These are phyloP conservation scores for Corinectria fuckeliana DNA, from an alignment of 2,329 filamentous ascomycete genomes.

Conservation along the genomic window DNA sequence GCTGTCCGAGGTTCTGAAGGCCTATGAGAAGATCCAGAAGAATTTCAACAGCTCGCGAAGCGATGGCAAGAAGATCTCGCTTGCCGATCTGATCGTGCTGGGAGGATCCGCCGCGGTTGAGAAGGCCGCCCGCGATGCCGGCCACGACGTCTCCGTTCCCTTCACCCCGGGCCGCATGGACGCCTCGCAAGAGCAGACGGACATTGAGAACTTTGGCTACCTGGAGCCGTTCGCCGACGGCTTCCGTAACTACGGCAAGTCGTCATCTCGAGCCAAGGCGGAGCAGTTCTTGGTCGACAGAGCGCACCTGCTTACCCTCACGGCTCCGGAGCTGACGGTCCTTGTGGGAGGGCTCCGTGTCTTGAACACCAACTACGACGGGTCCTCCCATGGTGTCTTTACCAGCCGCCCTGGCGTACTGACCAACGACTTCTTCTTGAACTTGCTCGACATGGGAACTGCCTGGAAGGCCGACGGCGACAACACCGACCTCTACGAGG, in stretches of 20 bases:
- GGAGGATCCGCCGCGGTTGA: constrained; percentile 73
- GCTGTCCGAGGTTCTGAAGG: constrained; percentile 65
- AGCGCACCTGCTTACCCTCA: constrained; percentile 73
- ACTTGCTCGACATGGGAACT: constrained; percentile 73
- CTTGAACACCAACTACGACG: constrained; percentile 74
- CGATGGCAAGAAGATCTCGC: constrained; percentile 71
- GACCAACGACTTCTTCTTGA: constrained; percentile 83
- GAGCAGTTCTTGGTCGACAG: constrained; percentile 76
- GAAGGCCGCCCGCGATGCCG: constrained; percentile 67
- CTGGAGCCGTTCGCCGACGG: constrained; percentile 74
- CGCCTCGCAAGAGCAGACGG: constrained; percentile 75
- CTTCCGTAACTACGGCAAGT: constrained; percentile 80
- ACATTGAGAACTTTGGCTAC: constrained; percentile 66
- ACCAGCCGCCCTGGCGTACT: constrained; percentile 72
- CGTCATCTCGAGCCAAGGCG: constrained; percentile 63
- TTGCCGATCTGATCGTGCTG: constrained; percentile 81
- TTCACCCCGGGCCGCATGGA: constrained; percentile 78
- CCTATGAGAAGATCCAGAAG: constrained; percentile 69
- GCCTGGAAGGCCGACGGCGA: constrained; percentile 60
- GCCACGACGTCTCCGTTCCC: constrained; percentile 60
- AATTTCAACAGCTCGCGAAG: constrained; percentile 63
- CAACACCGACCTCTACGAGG: constrained; percentile 64
- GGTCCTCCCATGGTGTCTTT: constrained; percentile 70
- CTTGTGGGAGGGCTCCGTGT: constrained; percentile 75
- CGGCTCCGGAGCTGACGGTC: constrained; percentile 73